A percentile compares a stretch with the other conserved stretches of the same genome.
Conservation (phyloP, 306 rosid genomes). For the Castanospermum australe region DNA sequence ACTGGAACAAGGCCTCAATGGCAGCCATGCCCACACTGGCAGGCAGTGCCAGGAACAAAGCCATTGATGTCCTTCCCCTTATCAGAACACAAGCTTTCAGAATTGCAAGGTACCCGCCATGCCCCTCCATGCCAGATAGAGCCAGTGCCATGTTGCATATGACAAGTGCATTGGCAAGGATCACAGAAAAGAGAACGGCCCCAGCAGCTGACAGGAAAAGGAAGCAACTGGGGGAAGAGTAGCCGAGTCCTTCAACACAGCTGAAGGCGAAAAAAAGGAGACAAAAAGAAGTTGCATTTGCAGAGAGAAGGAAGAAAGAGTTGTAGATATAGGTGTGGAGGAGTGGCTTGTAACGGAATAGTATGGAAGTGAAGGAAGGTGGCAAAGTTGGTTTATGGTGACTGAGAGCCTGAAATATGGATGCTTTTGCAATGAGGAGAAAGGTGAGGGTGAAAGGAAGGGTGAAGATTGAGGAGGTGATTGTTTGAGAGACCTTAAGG, state of each 20-base stretch:
- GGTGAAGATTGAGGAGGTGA: slow-evolving; percentile 60
- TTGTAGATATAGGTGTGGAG: slow-evolving; percentile 52
- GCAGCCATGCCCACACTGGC: slow-evolving; percentile 56
- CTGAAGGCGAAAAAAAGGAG: slow-evolving; percentile 60
- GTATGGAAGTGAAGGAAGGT: slow-evolving; percentile 37
- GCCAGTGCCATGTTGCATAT: slow-evolving; percentile 66
- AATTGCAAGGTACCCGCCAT: slow-evolving; percentile 62
- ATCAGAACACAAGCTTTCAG: slow-evolving; percentile 74
- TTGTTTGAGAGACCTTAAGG: slow-evolving; percentile 72
- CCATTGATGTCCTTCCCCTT: slow-evolving; percentile 66
- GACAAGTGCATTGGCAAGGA: slow-evolving; percentile 68
- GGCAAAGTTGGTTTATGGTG: slow-evolving; percentile 30
- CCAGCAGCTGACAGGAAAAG: slow-evolving; percentile 55
- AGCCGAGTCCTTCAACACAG: slow-evolving; percentile 43
- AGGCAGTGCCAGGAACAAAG: slow-evolving; percentile 71
- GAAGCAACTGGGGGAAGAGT: slow-evolving; percentile 37
- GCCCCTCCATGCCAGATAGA: slow-evolving; percentile 61
- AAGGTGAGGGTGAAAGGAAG: slow-evolving; percentile 80
- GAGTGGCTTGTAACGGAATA: slow-evolving; percentile 48
- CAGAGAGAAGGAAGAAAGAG: slow-evolving; percentile 63
- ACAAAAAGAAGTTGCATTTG: slow-evolving; percentile 59
- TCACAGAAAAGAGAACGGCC: slow-evolving; percentile 64
- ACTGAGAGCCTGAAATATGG: slow-evolving; percentile 48
- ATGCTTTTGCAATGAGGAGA: slow-evolving; percentile 71
- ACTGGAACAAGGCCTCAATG: slow-evolving; percentile 80